Evolutionary conservation across 345 rosid genomes (phyloP), one percentile per base, ranked within the genome.

Genomic region (Mallotus nudiflorus): DNA sequence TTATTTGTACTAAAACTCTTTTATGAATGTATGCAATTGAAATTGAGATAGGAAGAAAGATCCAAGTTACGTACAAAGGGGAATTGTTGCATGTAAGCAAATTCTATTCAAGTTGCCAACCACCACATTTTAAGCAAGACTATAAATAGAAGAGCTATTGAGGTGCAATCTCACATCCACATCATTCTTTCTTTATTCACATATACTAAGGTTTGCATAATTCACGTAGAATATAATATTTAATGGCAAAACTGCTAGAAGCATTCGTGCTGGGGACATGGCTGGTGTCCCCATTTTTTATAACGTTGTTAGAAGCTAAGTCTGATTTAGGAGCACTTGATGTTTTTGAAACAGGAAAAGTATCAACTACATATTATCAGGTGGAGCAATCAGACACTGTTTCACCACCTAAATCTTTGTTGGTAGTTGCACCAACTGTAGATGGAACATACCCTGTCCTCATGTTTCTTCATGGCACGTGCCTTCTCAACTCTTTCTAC

Each of bases 391-490:
- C 63, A 22, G 39, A 25, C 25, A 0, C n/a, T 35, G 42, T 20
- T 18, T 35, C 63, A 22, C 73, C 85, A 39, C 82, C 84, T 3
- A 73, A 72, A 65, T 74, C 82, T 19, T 16, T 80, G 65, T 37
- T 76, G 31, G 65, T 85, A 24, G 49, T 72, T 16, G 22, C 79
- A 1, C 89, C 86, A 28, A 39, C 60, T 8, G 67, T 33, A 1
- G 0, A 35, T 16, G 85, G 82, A 20, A 69, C 49, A n/a, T 82
- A 74, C 63, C 84, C 80, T 2, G 70, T 82, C 27, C 28, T 82
- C 27, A 24, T 81, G 50, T 82, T 85, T 69, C 73, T 69, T 59
- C 88, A 68, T 45, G 86, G 86, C 62, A 75, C 74, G 48, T 67
- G 15, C 40, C 50, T 78, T 25, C 12, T 3, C 2, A 82, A 71